Percentiles rank a stretch among this genome's conserved stretches.
Conservation (phyloP, 192 early-diverging fungal species). For the Dispira parvispora region DNA sequence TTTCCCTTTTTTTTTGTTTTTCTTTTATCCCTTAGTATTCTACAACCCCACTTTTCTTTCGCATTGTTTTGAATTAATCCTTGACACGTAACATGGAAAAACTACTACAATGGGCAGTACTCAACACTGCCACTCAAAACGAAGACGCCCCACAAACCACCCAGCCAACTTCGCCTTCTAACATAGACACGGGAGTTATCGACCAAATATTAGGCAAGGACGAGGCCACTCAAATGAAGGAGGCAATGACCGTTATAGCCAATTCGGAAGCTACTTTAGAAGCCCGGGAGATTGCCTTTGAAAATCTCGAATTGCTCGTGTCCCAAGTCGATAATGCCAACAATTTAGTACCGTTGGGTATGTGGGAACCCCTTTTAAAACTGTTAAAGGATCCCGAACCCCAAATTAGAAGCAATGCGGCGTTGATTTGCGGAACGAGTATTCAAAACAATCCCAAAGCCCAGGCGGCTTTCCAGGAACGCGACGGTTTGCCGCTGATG, state of each 20-base stretch:
- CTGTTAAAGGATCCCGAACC: slow-evolving; percentile 29
- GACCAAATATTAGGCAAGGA: slow-evolving; percentile 89
- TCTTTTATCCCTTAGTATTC: too few relatives aligned
- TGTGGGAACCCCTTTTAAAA: slow-evolving; percentile 71
- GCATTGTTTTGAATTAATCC: too few relatives aligned
- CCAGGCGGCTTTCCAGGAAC: slow-evolving; percentile 44
- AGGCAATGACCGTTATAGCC: slow-evolving; percentile 57
- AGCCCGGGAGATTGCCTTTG: slow-evolving; percentile 65
- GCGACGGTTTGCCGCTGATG: slow-evolving; percentile 27
- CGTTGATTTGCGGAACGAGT: slow-evolving; percentile 87
- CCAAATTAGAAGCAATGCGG: slow-evolving; percentile 43
- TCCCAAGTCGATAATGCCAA: slow-evolving; percentile 82
- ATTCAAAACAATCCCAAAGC: slow-evolving; percentile 85
- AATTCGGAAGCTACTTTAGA: slow-evolving; percentile 35
- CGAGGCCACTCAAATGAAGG: slow-evolving; percentile 70
- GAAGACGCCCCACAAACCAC: slow-evolving; percentile 38
- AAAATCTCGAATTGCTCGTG: slow-evolving; percentile 83
- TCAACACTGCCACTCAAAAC: slow-evolving; percentile 53
- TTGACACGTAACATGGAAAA: slow-evolving; percentile 31
- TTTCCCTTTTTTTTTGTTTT: too few relatives aligned
- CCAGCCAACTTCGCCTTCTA: slow-evolving; percentile 16
- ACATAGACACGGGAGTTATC: slow-evolving; percentile 66
- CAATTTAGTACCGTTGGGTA: slow-evolving; percentile 69
- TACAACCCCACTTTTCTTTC: too few relatives aligned
- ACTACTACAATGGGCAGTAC: slow-evolving; percentile 68